A percentile compares a stretch with the other conserved stretches of the same genome.
Conservation (phyloP, 176 grass and related monocot genomes). For the Guadua angustifolia region DNA sequence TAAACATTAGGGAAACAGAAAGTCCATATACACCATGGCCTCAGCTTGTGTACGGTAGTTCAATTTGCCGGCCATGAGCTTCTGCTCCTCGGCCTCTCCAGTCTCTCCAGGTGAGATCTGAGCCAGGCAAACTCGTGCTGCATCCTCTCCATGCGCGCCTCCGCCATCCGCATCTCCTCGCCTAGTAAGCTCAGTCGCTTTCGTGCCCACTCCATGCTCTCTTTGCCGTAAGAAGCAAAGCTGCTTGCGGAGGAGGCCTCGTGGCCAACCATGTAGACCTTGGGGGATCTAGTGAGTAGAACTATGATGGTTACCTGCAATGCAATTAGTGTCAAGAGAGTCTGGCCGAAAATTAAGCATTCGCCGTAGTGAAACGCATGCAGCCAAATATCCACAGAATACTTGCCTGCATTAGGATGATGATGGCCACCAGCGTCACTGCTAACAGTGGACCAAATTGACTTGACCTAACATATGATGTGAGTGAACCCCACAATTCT, state of each 20-base stretch:
- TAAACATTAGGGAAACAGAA: neutral
- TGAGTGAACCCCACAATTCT: slow-evolving; percentile 58
- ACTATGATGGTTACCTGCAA: slow-evolving; percentile 79
- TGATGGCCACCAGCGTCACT: slow-evolving; percentile 55
- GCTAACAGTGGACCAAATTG: slow-evolving; percentile 60
- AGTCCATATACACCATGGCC: neutral
- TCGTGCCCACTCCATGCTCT: slow-evolving; percentile 64
- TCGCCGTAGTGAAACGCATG: neutral
- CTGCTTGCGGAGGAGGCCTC: slow-evolving; percentile 43
- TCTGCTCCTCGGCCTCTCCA: slow-evolving; percentile 60
- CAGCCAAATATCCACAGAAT: slow-evolving; percentile 3
- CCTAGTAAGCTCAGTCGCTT: slow-evolving; percentile 69
- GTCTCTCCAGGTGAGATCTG: slow-evolving; percentile 61
- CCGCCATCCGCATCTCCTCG: slow-evolving; percentile 76
- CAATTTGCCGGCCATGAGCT: slow-evolving; percentile 32
- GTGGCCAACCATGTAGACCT: slow-evolving; percentile 62
- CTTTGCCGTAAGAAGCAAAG: slow-evolving; percentile 47
- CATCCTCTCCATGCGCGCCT: slow-evolving; percentile 78
- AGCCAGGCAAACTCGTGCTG: slow-evolving; percentile 72
- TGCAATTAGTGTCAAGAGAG: slow-evolving; percentile 21
- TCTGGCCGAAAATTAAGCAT: neutral
- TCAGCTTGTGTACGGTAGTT: neutral
- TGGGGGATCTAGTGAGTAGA: slow-evolving; percentile 72
- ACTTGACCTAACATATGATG: slow-evolving; percentile 58
- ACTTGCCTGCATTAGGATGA: slow-evolving; percentile 86